Evolutionary conservation across 257 asterid species (phyloP), one percentile per base, ranked within the genome.

Genomic region (Nicotiana attenuata): DNA sequence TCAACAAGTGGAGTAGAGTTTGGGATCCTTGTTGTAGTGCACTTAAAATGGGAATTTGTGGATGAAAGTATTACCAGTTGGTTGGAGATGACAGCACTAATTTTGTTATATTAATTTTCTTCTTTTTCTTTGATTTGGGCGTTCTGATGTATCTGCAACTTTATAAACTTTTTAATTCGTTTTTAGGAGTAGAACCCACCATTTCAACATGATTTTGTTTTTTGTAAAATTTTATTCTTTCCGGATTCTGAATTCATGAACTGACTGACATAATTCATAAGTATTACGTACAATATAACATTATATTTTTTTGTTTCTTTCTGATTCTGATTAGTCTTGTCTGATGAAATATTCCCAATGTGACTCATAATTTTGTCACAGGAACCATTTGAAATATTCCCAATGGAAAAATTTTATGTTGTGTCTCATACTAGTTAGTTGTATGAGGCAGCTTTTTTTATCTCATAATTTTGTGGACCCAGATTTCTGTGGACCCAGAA

Each of bases 1-100:
- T 60, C 66, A 22, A 60, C 66, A 19, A 57, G 29, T 60, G 66
- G 31, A 10, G 45, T 75, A 14, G 24, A 15, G 45, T 47, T 13
- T 47, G 79, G 79, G 50, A 47, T 73, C 61, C 15, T 73, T 47
- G 61, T 75, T 50, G 26, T 75, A 75, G 52, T 75, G 80, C 26
- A 50, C 80, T 75, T 50, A 38, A 75, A 75, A 73, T 50, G 17
- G 80, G 63, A 9, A 75, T 75, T 35, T 15, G 45, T 50, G 80
- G 80, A 60, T 22, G 66, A 8, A 60, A 60, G 66, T 60, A 31
- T 75, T 47, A 75, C 20, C 45, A 31, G 78, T 75, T 47, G 45
- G 80, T 50, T 75, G 80, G 10, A 75, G 80, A 75, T 50, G 41
- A 26, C 63, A 50, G 16, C 45, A 75, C 5, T 75, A 15, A 31